phyloP scores from a whole-genome alignment of 345 rosid genomes.

The Euphorbia peplus region DNA sequence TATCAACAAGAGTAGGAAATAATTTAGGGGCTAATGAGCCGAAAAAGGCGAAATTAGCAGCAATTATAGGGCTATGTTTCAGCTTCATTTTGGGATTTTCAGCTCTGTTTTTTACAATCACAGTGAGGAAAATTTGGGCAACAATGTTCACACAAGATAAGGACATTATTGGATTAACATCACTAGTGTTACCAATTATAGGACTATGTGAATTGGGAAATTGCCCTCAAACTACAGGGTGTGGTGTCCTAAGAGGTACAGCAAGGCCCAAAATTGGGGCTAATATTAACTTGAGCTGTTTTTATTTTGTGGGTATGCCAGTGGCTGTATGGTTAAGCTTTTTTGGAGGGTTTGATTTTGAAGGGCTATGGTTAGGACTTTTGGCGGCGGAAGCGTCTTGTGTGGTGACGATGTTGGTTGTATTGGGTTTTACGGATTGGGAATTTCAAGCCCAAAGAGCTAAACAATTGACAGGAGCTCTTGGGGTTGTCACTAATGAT shows the following conservation, averaged over 20 bases:
- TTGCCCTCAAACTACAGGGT: constrained; percentile 82
- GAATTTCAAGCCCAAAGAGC: constrained; percentile 57
- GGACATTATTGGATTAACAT: constrained; percentile 60
- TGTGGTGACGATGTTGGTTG: constrained; percentile 54
- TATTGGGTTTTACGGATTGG: constrained; percentile 65
- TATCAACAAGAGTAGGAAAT: constrained; percentile 78
- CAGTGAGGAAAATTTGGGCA: constrained; percentile 68
- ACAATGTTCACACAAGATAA: constrained; percentile 59
- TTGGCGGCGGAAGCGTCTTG: constrained; percentile 86
- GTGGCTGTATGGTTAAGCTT: constrained; percentile 69
- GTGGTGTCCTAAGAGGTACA: constrained; percentile 81
- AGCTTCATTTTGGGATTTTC: constrained; percentile 57
- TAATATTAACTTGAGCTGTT: constrained; percentile 75
- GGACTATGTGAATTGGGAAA: constrained; percentile 89
- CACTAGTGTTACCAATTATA: constrained; percentile 67
- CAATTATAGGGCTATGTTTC: constrained; percentile 46
- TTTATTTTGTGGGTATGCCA: constrained; percentile 79
- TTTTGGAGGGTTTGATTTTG: constrained; percentile 52
- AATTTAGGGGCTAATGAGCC: constrained; percentile 70
- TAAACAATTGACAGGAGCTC: constrained; percentile 41
- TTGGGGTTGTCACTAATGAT: neutral
- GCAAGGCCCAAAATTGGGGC: constrained; percentile 86
- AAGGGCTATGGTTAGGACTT: constrained; percentile 79
- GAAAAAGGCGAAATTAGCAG: constrained; percentile 53
- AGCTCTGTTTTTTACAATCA: constrained; percentile 46